Evolutionary conservation across 2,329 filamentous ascomycete species (phyloP).

Genomic region (Exserohilum rostratum): DNA sequence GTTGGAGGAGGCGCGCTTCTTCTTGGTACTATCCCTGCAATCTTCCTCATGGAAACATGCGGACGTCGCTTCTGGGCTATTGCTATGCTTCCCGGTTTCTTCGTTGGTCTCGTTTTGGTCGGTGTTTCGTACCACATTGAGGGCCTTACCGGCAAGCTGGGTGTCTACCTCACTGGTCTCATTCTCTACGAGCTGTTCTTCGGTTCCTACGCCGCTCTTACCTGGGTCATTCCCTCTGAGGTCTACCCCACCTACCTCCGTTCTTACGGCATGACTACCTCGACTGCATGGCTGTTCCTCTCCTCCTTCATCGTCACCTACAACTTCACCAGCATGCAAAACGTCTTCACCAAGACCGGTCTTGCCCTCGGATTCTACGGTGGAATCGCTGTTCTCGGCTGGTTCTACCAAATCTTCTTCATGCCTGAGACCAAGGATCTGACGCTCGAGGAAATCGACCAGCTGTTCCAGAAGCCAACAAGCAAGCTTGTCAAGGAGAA

Average conservation of each 20-base stretch:
- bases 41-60: constrained; percentile 74
- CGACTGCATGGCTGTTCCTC: constrained; percentile 71
- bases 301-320: constrained; percentile 76
- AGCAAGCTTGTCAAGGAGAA: constrained; percentile 61
- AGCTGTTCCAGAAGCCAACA: constrained; percentile 69
- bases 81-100: constrained; percentile 73
- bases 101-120: constrained; percentile 70
- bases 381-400: constrained; percentile 72
- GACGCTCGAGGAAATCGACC: constrained; percentile 73
- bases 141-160: constrained; percentile 55
- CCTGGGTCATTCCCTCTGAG: constrained; percentile 62
- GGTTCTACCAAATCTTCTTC: constrained; percentile 75
- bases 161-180: constrained; percentile 70
- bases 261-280: constrained; percentile 75
- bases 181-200: constrained; percentile 53
- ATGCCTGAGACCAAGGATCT: constrained; percentile 77
- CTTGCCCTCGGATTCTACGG: constrained; percentile 75
- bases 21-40: constrained; percentile 70
- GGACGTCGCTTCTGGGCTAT: constrained; percentile 78
- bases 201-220: constrained; percentile 45
- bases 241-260: constrained; percentile 76
- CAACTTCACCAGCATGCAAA: constrained; percentile 74
- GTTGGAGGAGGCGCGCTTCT: constrained; percentile 72
- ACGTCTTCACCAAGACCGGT: constrained; percentile 69
- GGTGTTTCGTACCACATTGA: constrained; percentile 67